Conservation (phyloP, 345 rosid genomes). For the Citrus australasica region DNA sequence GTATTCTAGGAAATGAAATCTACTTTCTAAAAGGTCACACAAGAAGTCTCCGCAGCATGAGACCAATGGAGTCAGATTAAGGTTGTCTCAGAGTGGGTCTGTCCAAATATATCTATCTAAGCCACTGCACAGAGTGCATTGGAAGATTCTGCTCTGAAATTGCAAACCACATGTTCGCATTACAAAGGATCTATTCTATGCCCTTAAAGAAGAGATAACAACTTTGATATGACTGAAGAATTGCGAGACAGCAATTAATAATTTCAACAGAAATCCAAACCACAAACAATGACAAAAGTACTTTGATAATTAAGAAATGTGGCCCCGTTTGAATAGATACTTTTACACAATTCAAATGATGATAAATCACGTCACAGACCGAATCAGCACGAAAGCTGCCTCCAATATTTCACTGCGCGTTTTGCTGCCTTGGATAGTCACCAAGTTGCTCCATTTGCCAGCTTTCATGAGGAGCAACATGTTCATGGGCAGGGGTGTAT, state of each 20-base stretch:
- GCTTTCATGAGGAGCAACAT: conserved; percentile 85
- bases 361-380: conserved; percentile 30
- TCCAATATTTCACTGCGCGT: conserved; percentile 28
- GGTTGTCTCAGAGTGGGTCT: conserved; percentile 2
- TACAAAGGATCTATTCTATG: conserved; percentile 2
- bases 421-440: conserved; percentile 41
- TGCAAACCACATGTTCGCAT: conserved; percentile 6
- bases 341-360: conserved; percentile 21
- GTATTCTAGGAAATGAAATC: neutral
- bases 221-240: conserved; percentile 17
- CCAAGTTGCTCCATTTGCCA: conserved; percentile 79
- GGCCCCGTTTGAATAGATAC: conserved; percentile 28
- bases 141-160: conserved; percentile 5
- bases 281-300: conserved; percentile 19
- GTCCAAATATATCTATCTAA: neutral
- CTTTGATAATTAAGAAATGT: conserved; percentile 16
- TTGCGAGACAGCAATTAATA: conserved; percentile 18
- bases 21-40: neutral
- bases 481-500: conserved; percentile 66
- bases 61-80: conserved; percentile 3
- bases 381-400: conserved; percentile 25
- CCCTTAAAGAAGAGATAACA: conserved; percentile 12
- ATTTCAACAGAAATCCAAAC: conserved; percentile 16
- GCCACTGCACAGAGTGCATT: neutral
- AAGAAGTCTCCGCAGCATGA: neutral